Evolutionary conservation across 345 rosid genomes (phyloP).

Genomic region (Raphanus sativus): DNA sequence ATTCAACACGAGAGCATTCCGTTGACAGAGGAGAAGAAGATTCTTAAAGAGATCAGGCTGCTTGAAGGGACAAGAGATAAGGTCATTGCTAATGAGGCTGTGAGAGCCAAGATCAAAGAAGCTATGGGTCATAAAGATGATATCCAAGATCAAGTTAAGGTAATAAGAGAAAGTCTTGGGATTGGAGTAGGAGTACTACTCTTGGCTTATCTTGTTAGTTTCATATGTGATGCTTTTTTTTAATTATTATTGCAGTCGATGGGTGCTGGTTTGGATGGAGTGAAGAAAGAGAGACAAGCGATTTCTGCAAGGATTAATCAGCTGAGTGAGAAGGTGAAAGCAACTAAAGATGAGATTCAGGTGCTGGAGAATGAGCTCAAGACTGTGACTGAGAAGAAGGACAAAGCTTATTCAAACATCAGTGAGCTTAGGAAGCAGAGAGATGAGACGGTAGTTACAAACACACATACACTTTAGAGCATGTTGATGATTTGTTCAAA

Average conservation of each 20-base stretch:
- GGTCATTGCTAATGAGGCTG: conserved; percentile 79
- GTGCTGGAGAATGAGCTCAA: conserved; percentile 56
- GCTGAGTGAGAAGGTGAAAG: conserved; percentile 57
- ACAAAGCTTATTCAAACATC: conserved; percentile 46
- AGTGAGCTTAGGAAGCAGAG: neutral
- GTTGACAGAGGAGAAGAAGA: conserved; percentile 86
- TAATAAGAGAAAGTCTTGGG: conserved; percentile 31
- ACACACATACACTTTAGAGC: neutral
- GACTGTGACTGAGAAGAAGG: conserved; percentile 55
- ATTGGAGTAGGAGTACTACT: neutral
- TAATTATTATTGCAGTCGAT: neutral
- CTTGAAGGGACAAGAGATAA: conserved; percentile 92
- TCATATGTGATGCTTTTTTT: neutral
- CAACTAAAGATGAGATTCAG: conserved; percentile 55
- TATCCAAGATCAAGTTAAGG: conserved; percentile 93
- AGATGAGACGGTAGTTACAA: conserved; percentile 61
- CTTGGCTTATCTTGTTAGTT: neutral
- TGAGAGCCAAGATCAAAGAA: conserved; percentile 83
- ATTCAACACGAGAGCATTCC: conserved; percentile 95
- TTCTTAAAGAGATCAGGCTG: conserved; percentile 83
- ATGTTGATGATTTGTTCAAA: neutral
- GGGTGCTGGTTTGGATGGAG: conserved; percentile 67
- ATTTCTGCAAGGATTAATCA: conserved; percentile 54
- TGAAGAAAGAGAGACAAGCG: conserved; percentile 68
- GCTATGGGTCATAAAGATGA: conserved; percentile 83